A percentile compares a stretch with the other conserved stretches of the same genome.
Conservation (phyloP, 306 rosid genomes). For the Vachellia pachyceras region DNA sequence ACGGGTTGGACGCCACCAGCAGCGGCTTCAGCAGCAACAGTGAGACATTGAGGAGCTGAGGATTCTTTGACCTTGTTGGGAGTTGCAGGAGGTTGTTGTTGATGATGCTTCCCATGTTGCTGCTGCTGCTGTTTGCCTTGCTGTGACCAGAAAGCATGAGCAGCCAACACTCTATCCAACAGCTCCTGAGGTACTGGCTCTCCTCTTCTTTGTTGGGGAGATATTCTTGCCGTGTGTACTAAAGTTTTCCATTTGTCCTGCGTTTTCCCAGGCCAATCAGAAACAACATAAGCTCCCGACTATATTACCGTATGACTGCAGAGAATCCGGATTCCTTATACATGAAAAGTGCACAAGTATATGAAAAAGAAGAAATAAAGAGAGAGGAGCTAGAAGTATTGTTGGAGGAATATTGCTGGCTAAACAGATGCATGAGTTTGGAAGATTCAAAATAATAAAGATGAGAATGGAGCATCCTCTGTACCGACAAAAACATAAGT, state of each 20-base stretch:
- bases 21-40: constrained; percentile 35
- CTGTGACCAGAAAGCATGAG: constrained; percentile 86
- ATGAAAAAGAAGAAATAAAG: background rate
- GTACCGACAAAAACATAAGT: background rate
- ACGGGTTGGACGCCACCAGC: constrained; percentile 37
- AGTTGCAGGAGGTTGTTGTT: background rate
- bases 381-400: background rate
- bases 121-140: constrained; percentile 63
- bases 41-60: constrained; percentile 39
- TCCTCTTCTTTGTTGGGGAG: constrained; percentile 96
- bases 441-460: background rate
- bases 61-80: constrained; percentile 50
- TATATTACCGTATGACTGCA: background rate
- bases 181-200: constrained; percentile 92
- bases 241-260: constrained; percentile 98
- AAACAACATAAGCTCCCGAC: background rate
- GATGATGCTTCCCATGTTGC: constrained; percentile 43
- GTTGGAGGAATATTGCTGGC: background rate
- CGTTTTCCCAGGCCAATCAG: background rate
- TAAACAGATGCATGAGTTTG: background rate
- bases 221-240: constrained; percentile 89
- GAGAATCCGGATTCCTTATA: background rate
- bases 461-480: background rate
- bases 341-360: background rate
- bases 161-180: constrained; percentile 81